A percentile compares a stretch with the other conserved stretches of the same genome.
These are phyloP conservation scores for Kwoniella botswanensis DNA, from an alignment of 768 basidiomycete genomes.

Conservation along the genomic window DNA sequence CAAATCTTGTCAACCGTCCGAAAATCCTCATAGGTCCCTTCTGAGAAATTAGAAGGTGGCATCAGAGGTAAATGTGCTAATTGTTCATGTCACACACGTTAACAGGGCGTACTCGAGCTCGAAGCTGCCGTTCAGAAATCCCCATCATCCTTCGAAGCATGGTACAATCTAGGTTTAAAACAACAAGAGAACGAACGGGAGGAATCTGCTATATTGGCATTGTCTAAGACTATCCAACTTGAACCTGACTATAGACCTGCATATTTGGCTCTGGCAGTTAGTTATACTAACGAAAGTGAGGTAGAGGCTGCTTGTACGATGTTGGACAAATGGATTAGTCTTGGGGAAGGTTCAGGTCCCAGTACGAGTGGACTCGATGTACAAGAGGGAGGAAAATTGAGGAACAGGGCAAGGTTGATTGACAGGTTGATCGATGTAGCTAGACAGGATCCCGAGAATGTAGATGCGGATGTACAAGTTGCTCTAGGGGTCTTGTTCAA, in stretches of 20 bases:
- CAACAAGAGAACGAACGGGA: constrained; percentile 99
- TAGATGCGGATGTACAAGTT: constrained; percentile 95
- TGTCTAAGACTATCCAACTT: constrained; percentile 77
- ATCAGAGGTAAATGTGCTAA: neutral
- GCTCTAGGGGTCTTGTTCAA: constrained; percentile 92
- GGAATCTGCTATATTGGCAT: constrained; percentile 81
- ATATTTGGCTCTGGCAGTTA: constrained; percentile 89
- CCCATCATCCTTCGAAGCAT: constrained; percentile 71
- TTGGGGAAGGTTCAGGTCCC: constrained; percentile 59
- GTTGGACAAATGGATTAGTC: constrained; percentile 80
- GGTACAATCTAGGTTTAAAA: constrained; percentile 92
- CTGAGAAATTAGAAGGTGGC: neutral
- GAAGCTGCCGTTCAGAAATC: constrained; percentile 87
- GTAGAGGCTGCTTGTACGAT: constrained; percentile 74
- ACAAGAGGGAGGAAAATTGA: constrained; percentile 23
- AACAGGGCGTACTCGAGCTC: constrained; percentile 79
- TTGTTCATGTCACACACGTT: too few relatives aligned
- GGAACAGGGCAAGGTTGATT: constrained; percentile 63
- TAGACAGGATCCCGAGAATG: constrained; percentile 64
- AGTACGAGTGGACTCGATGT: constrained; percentile 47
- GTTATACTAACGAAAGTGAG: constrained; percentile 86
- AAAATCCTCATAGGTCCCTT: neutral
- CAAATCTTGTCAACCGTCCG: too few relatives aligned
- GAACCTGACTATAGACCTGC: constrained; percentile 71
- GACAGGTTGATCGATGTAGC: constrained; percentile 83